These are phyloP conservation scores for Lichtheimia ornata DNA, from an alignment of 371 early-diverging fungal genomes.

Conservation along the genomic window DNA sequence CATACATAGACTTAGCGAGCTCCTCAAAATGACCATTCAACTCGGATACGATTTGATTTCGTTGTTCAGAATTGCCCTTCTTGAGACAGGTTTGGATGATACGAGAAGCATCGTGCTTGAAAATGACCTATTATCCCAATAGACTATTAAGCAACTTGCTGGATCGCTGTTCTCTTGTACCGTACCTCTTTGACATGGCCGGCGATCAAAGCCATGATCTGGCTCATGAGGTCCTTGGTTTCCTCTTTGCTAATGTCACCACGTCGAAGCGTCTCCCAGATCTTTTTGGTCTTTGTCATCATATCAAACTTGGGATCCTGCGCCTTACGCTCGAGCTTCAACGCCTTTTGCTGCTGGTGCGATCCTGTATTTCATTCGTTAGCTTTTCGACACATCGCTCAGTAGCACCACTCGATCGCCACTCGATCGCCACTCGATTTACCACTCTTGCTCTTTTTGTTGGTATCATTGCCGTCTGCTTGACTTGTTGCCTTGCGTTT, in stretches of 20 bases:
- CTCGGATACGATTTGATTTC: conserved; percentile 80
- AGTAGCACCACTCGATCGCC: not conserved
- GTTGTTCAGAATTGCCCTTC: conserved; percentile 80
- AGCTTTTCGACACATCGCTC: not conserved
- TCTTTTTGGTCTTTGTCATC: conserved; percentile 72
- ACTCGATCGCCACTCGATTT: not conserved
- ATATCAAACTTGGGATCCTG: conserved; percentile 73
- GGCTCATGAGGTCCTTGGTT: conserved; percentile 66
- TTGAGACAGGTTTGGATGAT: conserved; percentile 92
- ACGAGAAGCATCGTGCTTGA: conserved; percentile 96
- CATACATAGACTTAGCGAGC: conserved; percentile 82
- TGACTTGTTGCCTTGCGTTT: conserved; percentile 4
- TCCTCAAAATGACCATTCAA: conserved; percentile 75
- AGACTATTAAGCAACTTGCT: not conserved
- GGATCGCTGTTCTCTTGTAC: not conserved
- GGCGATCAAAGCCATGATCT: conserved; percentile 79
- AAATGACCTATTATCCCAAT: conserved; percentile 64
- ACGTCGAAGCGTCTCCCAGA: conserved; percentile 88
- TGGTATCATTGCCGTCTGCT: not conserved
- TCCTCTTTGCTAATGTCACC: conserved; percentile 68
- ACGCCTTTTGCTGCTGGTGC: conserved; percentile 14
- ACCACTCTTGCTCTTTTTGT: conserved; percentile 3
- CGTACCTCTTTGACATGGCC: conserved; percentile 84
- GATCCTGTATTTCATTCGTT: not conserved
- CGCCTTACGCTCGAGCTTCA: conserved; percentile 62